Evolutionary conservation across 2,329 filamentous ascomycete genomes (phyloP).

Genomic region (Aspergillus uvarum): DNA sequence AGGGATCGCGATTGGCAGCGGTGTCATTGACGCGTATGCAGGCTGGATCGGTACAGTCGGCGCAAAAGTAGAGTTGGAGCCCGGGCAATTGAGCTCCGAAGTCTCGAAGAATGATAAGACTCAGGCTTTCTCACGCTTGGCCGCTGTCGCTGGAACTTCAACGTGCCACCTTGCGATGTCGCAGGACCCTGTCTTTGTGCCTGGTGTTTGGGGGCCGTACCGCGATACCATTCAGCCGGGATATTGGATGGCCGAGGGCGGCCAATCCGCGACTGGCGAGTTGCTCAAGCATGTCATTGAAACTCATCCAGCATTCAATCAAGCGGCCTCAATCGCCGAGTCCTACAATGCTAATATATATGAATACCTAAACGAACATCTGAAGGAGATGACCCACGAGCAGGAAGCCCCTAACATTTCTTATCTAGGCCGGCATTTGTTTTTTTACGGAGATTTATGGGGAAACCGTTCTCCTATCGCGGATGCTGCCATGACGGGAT

Average conservation of each 20-base stretch:
- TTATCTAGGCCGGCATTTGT: constrained; percentile 88
- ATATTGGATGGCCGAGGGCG: constrained; percentile 96
- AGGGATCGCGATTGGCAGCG: constrained; percentile 89
- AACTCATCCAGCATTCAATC: constrained; percentile 85
- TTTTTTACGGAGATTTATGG: constrained; percentile 98
- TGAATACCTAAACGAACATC: constrained; percentile 87
- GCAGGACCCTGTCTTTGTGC: constrained; percentile 85
- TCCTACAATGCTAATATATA: constrained; percentile 87
- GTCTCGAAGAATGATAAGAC: constrained; percentile 79
- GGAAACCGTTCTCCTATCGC: constrained; percentile 94
- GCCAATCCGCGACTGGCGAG: constrained; percentile 94
- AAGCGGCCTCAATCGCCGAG: constrained; percentile 75
- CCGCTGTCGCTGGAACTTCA: constrained; percentile 92
- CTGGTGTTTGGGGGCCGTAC: constrained; percentile 96
- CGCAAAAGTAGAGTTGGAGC: constrained; percentile 78
- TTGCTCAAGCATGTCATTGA: constrained; percentile 91
- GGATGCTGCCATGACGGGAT: constrained; percentile 88
- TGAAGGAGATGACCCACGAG: constrained; percentile 72
- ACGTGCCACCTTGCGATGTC: constrained; percentile 98
- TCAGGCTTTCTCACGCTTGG: constrained; percentile 88
- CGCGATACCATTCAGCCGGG: constrained; percentile 86
- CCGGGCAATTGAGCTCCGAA: constrained; percentile 65
- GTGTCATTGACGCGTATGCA: constrained; percentile 97
- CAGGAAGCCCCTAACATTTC: constrained; percentile 72
- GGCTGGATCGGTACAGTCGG: constrained; percentile 99